These are phyloP conservation scores for Suhomyces guaymorum DNA, from an alignment of 1,139 yeast genomes.

Conservation along the genomic window DNA sequence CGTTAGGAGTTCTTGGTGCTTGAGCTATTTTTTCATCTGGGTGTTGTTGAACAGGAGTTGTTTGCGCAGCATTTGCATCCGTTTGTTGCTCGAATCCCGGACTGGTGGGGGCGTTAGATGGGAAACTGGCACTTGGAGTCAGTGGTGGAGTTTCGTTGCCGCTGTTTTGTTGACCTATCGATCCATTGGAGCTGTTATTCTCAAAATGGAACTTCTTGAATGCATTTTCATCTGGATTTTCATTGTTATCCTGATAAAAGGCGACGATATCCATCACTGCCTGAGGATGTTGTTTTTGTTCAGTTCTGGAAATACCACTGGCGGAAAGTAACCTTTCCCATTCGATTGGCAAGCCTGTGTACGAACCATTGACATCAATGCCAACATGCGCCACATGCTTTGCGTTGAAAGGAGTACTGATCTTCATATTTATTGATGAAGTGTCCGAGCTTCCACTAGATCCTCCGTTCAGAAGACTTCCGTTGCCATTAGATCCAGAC, in stretches of 20 bases:
- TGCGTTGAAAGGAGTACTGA: conserved; percentile 87
- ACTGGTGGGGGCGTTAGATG: conserved; percentile 13
- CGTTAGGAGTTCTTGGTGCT: conserved; percentile 23
- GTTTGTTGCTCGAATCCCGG: conserved; percentile 5
- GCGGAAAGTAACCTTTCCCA: conserved; percentile 86
- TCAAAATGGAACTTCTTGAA: conserved; percentile 68
- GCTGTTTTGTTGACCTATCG: conserved; percentile 17
- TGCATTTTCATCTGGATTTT: conserved; percentile 65
- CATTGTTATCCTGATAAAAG: conserved; percentile 71
- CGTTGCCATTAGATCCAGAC: conserved; percentile 3
- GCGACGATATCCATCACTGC: conserved; percentile 93
- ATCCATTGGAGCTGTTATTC: conserved; percentile 23
- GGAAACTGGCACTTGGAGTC: conserved; percentile 19
- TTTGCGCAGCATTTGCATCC: conserved; percentile 1
- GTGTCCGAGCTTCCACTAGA: conserved; percentile 12
- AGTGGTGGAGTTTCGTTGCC: conserved; percentile 15
- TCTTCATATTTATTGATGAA: conserved; percentile 52
- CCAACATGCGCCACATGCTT: conserved; percentile 94
- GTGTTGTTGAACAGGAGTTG: conserved; percentile 12
- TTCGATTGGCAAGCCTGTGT: conserved; percentile 87
- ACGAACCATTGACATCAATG: conserved; percentile 82
- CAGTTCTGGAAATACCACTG: conserved; percentile 81
- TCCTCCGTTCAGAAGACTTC: conserved; percentile 5
- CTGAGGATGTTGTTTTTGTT: conserved; percentile 88
- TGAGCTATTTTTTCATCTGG: conserved; percentile 11